Percentiles rank a stretch among this genome's conserved stretches.
Conservation (phyloP, 208 protist genomes). For the Naegleria gruberi region DNA sequence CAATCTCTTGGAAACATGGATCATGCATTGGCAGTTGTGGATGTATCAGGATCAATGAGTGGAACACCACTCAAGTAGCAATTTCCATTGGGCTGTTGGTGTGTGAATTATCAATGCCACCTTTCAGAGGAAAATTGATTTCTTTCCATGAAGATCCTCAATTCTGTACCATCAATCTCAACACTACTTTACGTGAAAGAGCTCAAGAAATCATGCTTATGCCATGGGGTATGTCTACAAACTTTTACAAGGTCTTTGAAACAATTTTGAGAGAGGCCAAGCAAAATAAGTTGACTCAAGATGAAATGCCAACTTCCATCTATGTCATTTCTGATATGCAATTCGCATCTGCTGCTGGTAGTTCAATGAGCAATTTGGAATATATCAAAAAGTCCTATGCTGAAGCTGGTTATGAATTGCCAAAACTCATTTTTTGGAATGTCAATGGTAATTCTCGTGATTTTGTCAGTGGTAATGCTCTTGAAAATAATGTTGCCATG, state of each 20-base stretch:
- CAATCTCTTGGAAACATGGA: neutral
- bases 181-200: conserved; percentile 6
- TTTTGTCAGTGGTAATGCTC: neutral
- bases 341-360: conserved; percentile 30
- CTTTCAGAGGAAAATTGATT: conserved; percentile 35
- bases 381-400: neutral
- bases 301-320: conserved; percentile 38
- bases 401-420: conserved; percentile 24
- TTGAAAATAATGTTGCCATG: conserved; percentile 11
- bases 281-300: conserved; percentile 18
- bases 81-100: conserved; percentile 39
- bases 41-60: conserved; percentile 39
- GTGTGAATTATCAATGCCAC: neutral
- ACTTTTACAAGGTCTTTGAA: conserved; percentile 28
- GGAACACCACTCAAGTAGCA: conserved; percentile 41
- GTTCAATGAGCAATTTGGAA: conserved; percentile 1
- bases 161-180: conserved; percentile 8
- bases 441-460: neutral
- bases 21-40: conserved; percentile 23
- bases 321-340: conserved; percentile 44
- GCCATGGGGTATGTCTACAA: conserved; percentile 35
- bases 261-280: conserved; percentile 26
- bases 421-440: conserved; percentile 35
- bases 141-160: conserved; percentile 33
- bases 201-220: neutral